phyloP scores from a whole-genome alignment of 163 green algal species.

The Chlorella variabilis region DNA sequence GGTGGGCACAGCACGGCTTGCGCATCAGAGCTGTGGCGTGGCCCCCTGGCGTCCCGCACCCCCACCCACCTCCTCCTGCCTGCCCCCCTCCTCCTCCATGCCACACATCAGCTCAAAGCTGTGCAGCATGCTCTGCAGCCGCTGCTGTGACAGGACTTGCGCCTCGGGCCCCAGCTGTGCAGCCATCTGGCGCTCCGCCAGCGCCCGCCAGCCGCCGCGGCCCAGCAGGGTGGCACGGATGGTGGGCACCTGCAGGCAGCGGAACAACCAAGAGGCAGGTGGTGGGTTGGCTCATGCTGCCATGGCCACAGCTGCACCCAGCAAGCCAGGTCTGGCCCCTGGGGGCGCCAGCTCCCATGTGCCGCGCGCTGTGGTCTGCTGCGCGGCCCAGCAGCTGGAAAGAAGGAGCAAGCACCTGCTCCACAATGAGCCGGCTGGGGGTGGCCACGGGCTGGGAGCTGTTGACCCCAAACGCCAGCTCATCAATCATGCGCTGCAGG shows the following conservation, averaged over 20 bases:
- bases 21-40: too few species aligned
- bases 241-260: conserved; percentile 59
- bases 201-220: conserved; percentile 54
- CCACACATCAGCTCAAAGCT: conserved; percentile 64
- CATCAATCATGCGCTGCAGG: conserved; percentile 72
- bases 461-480: conserved; percentile 60
- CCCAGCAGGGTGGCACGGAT: conserved; percentile 60
- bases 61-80: background rate
- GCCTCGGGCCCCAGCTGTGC: conserved; percentile 51
- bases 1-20: too few species aligned
- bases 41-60: too few species aligned
- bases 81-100: conserved; percentile 39
- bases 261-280: background rate
- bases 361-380: background rate
- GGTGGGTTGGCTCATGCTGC: background rate
- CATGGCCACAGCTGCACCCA: background rate
- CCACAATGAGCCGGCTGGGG: conserved; percentile 58
- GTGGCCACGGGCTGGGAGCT: conserved; percentile 7
- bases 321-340: background rate
- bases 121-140: conserved; percentile 46
- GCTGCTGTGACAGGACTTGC: conserved; percentile 30
- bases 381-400: background rate
- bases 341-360: background rate
- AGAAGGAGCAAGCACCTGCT: conserved; percentile 53
- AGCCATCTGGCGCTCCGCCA: conserved; percentile 43